Base-by-base conservation (phyloP, 176 grass and related monocot genomes). In the Ampelocalamus luodianensis region DNA sequence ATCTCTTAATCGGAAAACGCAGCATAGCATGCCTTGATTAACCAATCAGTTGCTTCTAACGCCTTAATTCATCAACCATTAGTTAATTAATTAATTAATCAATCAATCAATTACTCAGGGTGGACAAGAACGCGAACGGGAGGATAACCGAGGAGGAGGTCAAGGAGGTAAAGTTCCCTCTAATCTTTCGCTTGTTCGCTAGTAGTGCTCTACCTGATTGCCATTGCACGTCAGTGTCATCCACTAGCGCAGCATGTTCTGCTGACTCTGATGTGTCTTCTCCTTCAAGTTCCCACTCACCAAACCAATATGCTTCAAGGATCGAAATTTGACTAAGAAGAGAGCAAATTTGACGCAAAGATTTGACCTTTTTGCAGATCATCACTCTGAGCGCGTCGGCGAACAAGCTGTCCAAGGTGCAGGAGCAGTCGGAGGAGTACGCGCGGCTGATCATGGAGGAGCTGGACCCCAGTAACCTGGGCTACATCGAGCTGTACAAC, bases 401-500 rank as follows among this genome's bases (percentile, higher is more conserved):
- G 26, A 98, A 98, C 89, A 90, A 93, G 70, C 86, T 98, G 5
- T 90, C 89, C 0, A 95, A 95, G 72, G 46, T 98, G 15, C 88
- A 80, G 60, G 91, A 95, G 5, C 93, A 95, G n/a, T 29, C 91
- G 0, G 96, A 89, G 56, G 96, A 98, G 80, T 98, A 98, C 82
- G 91, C 93, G 13, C 90, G 91, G 2, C 92, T 98, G 42, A 98
- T 98, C 86, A 98, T 98, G 96, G 96, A 98, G 87, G 96, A 98
- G 87, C 87, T 98, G 2, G 96, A 98, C 74, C 93, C 96, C 3
- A 74, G 55, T 29, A 93, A 93, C 69, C 73, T 92, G 6, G 96
- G 96, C 44, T 98, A 98, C 87, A 93, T 98, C 65, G 96, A 95
- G 64, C 79, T 97, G 49, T 88, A 87, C 88, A 95, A 97, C 69